A percentile compares a stretch with the other conserved stretches of the same genome.
These are phyloP conservation scores for Ganoderma lingzhi DNA, from an alignment of 1,284 basidiomycete species.

Conservation along the genomic window DNA sequence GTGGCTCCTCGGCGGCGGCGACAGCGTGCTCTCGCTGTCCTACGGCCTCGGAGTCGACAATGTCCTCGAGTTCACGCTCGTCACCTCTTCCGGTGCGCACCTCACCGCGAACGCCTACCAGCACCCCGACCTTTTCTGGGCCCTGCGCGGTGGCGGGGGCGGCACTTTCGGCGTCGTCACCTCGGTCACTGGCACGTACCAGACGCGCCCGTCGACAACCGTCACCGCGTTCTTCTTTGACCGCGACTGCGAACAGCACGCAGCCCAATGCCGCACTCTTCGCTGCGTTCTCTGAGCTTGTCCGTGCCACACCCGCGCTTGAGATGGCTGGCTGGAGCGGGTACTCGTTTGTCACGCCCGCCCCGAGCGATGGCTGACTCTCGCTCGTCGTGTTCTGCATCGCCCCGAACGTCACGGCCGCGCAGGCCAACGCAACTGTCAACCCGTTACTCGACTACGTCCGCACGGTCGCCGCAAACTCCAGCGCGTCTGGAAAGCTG, in stretches of 20 bases:
- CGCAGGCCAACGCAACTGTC: background rate
- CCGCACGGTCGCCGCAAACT: background rate
- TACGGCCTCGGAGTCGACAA: conserved; percentile 59
- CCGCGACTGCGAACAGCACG: conserved; percentile 32
- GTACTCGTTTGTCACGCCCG: conserved; percentile 26
- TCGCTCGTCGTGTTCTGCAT: conserved; percentile 24
- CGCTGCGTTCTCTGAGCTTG: conserved; percentile 31
- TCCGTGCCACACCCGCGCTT: conserved; percentile 34
- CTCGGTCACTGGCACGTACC: conserved; percentile 45
- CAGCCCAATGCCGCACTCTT: conserved; percentile 23
- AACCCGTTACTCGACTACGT: background rate
- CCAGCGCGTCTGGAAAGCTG: background rate
- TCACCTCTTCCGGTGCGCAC: conserved; percentile 46
- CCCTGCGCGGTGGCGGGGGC: conserved; percentile 58
- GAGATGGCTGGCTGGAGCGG: conserved; percentile 38
- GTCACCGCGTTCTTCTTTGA: conserved; percentile 35
- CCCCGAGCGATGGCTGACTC: conserved; percentile 16
- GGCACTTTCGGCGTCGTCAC: conserved; percentile 53
- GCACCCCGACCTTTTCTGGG: conserved; percentile 58
- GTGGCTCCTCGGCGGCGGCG: conserved; percentile 51
- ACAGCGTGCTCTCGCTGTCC: conserved; percentile 48
- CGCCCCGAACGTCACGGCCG: background rate
- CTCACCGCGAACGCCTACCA: conserved; percentile 46
- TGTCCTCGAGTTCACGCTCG: conserved; percentile 48
- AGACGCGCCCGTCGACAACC: conserved; percentile 45